phyloP scores from a whole-genome alignment of 441 rosid species.

The Arabidopsis lyrata region DNA sequence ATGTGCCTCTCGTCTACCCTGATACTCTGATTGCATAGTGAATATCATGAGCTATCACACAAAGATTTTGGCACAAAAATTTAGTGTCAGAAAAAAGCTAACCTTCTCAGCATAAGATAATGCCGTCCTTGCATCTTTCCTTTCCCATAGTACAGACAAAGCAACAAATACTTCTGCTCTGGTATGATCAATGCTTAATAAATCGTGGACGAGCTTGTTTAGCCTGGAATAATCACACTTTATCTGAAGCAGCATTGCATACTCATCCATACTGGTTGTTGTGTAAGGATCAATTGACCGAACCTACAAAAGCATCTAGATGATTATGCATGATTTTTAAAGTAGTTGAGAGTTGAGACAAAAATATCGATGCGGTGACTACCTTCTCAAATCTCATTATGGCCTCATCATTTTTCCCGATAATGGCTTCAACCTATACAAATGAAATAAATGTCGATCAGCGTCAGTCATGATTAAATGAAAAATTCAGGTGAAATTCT shows the following conservation, averaged over 20 bases:
- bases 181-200: slow-evolving; percentile 80
- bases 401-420: slow-evolving; percentile 93
- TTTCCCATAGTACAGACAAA: slow-evolving; percentile 84
- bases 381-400: slow-evolving; percentile 94
- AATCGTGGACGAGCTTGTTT: slow-evolving; percentile 89
- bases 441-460: slow-evolving; percentile 37
- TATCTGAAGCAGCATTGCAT: slow-evolving; percentile 89
- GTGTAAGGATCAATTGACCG: slow-evolving; percentile 91
- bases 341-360: slow-evolving; percentile 9
- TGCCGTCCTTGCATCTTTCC: slow-evolving; percentile 86
- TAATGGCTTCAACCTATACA: slow-evolving; percentile 90
- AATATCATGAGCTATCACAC: slow-evolving; percentile 38
- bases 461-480: slow-evolving; percentile 4
- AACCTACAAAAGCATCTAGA: slow-evolving; percentile 62
- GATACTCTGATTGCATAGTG: slow-evolving; percentile 69
- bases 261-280: slow-evolving; percentile 93
- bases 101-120: slow-evolving; percentile 96
- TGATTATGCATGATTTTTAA: slow-evolving; percentile 7
- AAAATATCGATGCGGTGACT: neutral
- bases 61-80: slow-evolving; percentile 6
- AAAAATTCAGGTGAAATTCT: neutral
- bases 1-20: slow-evolving; percentile 92
- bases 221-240: slow-evolving; percentile 86
- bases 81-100: slow-evolving; percentile 46
- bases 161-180: slow-evolving; percentile 95